Conservation (phyloP, 129 eudicot species). For the Ambrosia trifida region DNA sequence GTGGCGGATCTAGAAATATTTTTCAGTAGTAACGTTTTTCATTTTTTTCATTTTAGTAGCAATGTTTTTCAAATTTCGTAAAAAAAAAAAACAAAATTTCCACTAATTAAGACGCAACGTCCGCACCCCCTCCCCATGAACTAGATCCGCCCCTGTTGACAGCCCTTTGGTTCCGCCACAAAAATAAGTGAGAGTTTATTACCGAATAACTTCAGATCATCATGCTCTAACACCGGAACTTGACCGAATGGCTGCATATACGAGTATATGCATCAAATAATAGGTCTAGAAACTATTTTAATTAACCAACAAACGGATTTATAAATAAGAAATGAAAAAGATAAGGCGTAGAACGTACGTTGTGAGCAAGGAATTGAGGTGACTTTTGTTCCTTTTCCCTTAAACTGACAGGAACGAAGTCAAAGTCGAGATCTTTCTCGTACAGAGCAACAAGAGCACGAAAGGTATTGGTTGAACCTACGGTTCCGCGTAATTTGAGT, state of each 20-base stretch:
- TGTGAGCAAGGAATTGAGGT: slow-evolving; percentile 38
- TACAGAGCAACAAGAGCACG: slow-evolving; percentile 41
- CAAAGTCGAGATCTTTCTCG: slow-evolving; percentile 44
- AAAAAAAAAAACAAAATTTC: no score
- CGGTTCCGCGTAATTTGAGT: slow-evolving; percentile 40
- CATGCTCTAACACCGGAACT: neutral
- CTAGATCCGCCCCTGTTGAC: no score
- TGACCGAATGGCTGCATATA: slow-evolving; percentile 13
- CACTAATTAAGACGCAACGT: no score
- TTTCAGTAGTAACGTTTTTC: no score
- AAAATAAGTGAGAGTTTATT: neutral
- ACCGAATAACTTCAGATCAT: neutral
- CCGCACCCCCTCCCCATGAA: no score
- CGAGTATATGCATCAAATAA: no score
- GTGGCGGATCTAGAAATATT: no score
- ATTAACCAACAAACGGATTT: no score
- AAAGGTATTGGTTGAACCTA: slow-evolving; percentile 35
- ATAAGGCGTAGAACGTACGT: slow-evolving; percentile 23
- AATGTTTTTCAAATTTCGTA: no score
- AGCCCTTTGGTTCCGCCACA: neutral
- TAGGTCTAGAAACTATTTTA: no score
- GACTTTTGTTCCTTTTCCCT: slow-evolving; percentile 29
- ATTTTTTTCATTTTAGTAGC: no score
- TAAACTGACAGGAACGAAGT: slow-evolving; percentile 37
- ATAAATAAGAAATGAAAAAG: no score